Evolutionary conservation across 768 basidiomycete genomes (phyloP), one percentile per base, ranked within the genome.

Genomic region (Panellus pusillus): DNA sequence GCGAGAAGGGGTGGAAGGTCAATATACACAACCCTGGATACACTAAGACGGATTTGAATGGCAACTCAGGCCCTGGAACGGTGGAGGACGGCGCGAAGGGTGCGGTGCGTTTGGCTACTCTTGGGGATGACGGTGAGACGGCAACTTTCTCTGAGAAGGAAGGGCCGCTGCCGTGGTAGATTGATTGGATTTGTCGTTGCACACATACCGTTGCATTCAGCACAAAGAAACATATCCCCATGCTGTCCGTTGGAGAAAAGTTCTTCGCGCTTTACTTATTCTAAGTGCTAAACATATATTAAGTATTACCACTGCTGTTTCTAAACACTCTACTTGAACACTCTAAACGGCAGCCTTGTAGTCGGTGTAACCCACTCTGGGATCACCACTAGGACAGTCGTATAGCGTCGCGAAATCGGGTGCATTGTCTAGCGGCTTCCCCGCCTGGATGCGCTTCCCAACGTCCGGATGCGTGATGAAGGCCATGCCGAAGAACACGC

Each of bases 381-480:
- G 65, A 32, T 67, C 63, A n/a, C 61, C 60, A 1, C 54, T 61
- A 12, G 54, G 62, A 20, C 61, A 57, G 13, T 63, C 65, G 27
- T 66, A 66, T 35, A 75, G 37, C 43, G 67, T 65, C 19, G 54
- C 37, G 32, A 68, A 45, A 53, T 72, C 63, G 4, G 68, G 65
- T 9, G 54, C 28, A 46, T 73, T 73, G 46, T 72, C 70, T 14
- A 74, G 58, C 20, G 71, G 63, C 56, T 69, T 71, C 7, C 69
- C 72, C 24, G 68, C 58, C 50, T 65, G 35, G 11, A 74, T 61
- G n/a, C 75, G 70, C 57, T 71, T 70, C 42, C 61, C 69, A 15
- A 78, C 55, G 57, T 78, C 76, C 1, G 76, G 74, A 50, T 79
- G 76, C 5, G 68, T 63, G 40, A 77, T 67, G 60, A 63, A 75